These are phyloP conservation scores for Zygosaccharomyces pseudobailii DNA, from an alignment of 1,139 yeast genomes.

Conservation along the genomic window DNA sequence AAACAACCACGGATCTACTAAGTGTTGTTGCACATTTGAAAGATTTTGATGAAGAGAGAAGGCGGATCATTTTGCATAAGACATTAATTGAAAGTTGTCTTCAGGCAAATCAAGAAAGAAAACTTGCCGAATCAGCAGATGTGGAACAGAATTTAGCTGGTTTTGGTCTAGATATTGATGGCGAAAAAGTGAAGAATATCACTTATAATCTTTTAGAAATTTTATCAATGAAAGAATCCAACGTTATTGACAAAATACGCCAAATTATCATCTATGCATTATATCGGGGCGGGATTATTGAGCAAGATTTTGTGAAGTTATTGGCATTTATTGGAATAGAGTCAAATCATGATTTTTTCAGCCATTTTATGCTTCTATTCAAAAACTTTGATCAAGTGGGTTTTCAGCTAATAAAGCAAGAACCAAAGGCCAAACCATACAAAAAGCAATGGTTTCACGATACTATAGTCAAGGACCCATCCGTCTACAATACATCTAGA, in stretches of 20 bases:
- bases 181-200: constrained; percentile 57
- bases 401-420: constrained; percentile 54
- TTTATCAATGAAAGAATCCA: constrained; percentile 50
- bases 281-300: constrained; percentile 79
- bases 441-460: constrained; percentile 54
- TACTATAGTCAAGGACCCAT: constrained; percentile 47
- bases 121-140: constrained; percentile 60
- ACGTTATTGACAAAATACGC: constrained; percentile 64
- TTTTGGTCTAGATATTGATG: constrained; percentile 68
- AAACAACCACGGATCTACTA: constrained; percentile 56
- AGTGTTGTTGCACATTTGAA: constrained; percentile 63
- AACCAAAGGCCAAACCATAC: constrained; percentile 37
- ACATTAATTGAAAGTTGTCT: constrained; percentile 56
- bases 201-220: constrained; percentile 62
- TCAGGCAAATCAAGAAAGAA: constrained; percentile 46
- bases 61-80: constrained; percentile 55
- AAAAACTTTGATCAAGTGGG: constrained; percentile 66
- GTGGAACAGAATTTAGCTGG: constrained; percentile 74
- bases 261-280: constrained; percentile 73
- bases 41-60: constrained; percentile 64
- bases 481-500: constrained; percentile 70
- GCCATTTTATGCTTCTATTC: constrained; percentile 50
- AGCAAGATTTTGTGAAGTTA: constrained; percentile 67
- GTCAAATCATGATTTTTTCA: constrained; percentile 47
- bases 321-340: constrained; percentile 63